Percentiles rank a stretch among this genome's conserved stretches.
These are phyloP conservation scores for Articulospora tetracladia DNA, from an alignment of 495 filamentous ascomycete genomes.

Conservation along the genomic window DNA sequence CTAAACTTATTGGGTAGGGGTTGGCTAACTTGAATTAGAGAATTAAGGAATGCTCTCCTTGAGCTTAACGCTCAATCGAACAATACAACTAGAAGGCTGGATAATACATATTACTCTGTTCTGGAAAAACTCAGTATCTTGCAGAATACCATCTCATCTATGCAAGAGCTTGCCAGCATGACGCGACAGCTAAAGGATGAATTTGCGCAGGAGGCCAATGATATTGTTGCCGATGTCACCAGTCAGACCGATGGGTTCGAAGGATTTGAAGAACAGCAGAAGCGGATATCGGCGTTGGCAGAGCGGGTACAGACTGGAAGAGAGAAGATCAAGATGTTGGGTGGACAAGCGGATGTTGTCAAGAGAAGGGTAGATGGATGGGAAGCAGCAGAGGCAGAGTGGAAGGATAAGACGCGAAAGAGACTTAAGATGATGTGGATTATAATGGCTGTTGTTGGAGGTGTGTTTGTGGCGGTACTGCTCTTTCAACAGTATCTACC, in stretches of 20 bases:
- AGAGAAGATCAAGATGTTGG: conserved; percentile 59
- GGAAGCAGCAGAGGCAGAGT: conserved; percentile 68
- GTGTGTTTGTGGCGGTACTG: conserved; percentile 41
- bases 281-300: conserved; percentile 62
- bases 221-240: conserved; percentile 57
- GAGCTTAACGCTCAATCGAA: conserved; percentile 41
- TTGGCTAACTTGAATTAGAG: conserved; percentile 12
- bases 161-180: conserved; percentile 66
- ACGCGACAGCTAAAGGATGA: conserved; percentile 55
- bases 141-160: conserved; percentile 58
- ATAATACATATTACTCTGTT: conserved; percentile 82
- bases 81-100: conserved; percentile 67
- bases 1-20: neutral
- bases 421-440: conserved; percentile 61
- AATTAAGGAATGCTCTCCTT: conserved; percentile 32
- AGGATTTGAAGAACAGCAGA: conserved; percentile 66
- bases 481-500: conserved; percentile 23
- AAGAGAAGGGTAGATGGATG: conserved; percentile 62
- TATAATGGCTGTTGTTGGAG: conserved; percentile 37
- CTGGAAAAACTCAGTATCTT: conserved; percentile 71
- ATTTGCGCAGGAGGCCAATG: conserved; percentile 59
- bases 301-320: conserved; percentile 60
- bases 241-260: conserved; percentile 63
- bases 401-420: conserved; percentile 63
- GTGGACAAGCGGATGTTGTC: conserved; percentile 61